A percentile compares a stretch with the other conserved stretches of the same genome.
Evolutionary conservation across 2,329 filamentous ascomycete genomes (phyloP).

Genomic region (Fusarium pseudoanthophilum): DNA sequence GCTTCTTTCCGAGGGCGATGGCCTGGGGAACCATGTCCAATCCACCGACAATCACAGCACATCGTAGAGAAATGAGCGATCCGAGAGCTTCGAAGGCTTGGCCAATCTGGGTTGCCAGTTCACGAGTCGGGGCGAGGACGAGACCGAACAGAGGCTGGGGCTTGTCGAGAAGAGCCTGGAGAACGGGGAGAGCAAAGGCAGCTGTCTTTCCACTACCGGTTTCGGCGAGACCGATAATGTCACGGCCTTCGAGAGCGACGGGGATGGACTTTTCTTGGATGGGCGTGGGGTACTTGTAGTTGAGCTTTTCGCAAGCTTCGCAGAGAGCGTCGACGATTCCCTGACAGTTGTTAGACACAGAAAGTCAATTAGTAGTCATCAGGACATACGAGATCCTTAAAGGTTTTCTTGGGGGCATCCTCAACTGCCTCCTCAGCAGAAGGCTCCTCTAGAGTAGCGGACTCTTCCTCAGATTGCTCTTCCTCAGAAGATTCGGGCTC

Average conservation of each 20-base stretch:
- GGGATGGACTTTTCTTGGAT: conserved; percentile 92
- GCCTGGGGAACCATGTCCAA: conserved; percentile 95
- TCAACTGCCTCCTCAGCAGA: conserved; percentile 47
- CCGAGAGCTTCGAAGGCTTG: conserved; percentile 89
- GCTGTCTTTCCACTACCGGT: conserved; percentile 97
- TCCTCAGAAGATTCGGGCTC: conserved; percentile 33
- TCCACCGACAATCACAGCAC: conserved; percentile 87
- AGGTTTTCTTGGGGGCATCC: conserved; percentile 69
- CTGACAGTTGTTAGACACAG: conserved; percentile 50
- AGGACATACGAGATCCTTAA: conserved; percentile 68
- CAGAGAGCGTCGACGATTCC: conserved; percentile 88
- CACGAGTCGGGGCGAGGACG: conserved; percentile 90
- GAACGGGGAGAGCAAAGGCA: conserved; percentile 91
- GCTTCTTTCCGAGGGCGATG: conserved; percentile 94
- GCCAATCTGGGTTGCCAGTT: conserved; percentile 91
- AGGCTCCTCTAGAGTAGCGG: conserved; percentile 49
- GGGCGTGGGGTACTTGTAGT: conserved; percentile 86
- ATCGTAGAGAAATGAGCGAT: conserved; percentile 86
- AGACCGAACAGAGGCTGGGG: conserved; percentile 89
- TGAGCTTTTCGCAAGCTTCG: conserved; percentile 84
- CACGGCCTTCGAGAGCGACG: conserved; percentile 78
- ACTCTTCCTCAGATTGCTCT: conserved; percentile 47
- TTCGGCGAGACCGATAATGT: conserved; percentile 93
- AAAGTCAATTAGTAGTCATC: background rate
- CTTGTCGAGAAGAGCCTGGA: conserved; percentile 89